Base-by-base conservation (phyloP, 1,139 yeast species). In the Candida sojae region DNA sequence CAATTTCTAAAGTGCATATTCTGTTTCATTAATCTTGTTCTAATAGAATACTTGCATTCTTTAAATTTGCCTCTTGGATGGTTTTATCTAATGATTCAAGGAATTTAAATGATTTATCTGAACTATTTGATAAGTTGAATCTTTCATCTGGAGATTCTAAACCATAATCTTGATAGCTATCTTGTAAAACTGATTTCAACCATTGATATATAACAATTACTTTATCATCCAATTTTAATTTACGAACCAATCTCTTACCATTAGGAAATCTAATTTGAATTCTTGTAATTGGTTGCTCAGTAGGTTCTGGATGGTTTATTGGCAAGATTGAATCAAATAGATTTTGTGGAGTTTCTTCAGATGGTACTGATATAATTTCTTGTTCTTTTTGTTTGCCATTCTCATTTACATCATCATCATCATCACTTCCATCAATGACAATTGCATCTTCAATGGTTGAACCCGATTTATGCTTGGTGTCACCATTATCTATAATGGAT, bases 181-280 rank as follows among this genome's bases (percentile, higher is more conserved):
- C 72, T 57, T 85, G 83, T 34, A 80, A 72, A 43, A 86, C 84
- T 62, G 73, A 88, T 35, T 93, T 75, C 12, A 75, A 72, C 60
- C 80, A 74, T 50, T 61, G 61, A 55, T 62, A 73, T 6, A 75
- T 51, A 4, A 51, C 47, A 8, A 53, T 53, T 0, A 95, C 88
- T 4, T 75, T 68, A 55, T 86, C 95, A 4, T 70, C 61, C 8
- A 79, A 59, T 11, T 68, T 68, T 59, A 93, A 88, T 54, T 90
- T 79, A 50, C 90, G 85, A n/a, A 93, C 86, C 11, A 86, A 70
- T 53, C 98, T 75, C 48, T 85, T 79, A 23, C 98, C 98, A 58
- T 87, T 91, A 13, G 95, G 96, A 39, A 90, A 80, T 50, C 98
- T 77, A 21, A 95, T 78, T 66, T 93, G 99, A 25, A 95, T 80